Evolutionary conservation across 208 protist genomes (phyloP).

Genomic region (Trypanosoma avium): DNA sequence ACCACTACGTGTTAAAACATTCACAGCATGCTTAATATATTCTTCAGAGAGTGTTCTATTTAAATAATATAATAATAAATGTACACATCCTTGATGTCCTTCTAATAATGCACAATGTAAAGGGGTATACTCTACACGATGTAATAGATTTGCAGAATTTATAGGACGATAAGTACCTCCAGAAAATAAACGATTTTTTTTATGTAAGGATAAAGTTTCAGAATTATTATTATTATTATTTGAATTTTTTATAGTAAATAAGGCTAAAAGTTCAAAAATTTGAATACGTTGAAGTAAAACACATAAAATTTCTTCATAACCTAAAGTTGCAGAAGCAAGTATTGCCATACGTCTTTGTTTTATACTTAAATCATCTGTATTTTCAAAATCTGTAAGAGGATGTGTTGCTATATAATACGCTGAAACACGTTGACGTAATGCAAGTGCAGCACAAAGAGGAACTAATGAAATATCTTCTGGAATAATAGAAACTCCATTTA

Average conservation of each 20-base stretch:
- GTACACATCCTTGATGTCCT: slow-evolving; percentile 35
- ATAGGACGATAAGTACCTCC: neutral
- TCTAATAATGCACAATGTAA: slow-evolving; percentile 70
- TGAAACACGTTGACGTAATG: slow-evolving; percentile 47
- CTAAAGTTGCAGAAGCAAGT: slow-evolving; percentile 57
- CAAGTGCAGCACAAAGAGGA: slow-evolving; percentile 62
- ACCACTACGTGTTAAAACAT: slow-evolving; percentile 62
- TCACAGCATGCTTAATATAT: slow-evolving; percentile 39
- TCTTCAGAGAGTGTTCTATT: slow-evolving; percentile 15
- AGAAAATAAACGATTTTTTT: slow-evolving; percentile 10
- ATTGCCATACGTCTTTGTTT: slow-evolving; percentile 58
- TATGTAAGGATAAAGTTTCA: neutral
- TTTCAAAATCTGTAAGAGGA: slow-evolving; percentile 56
- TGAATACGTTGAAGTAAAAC: slow-evolving; percentile 71
- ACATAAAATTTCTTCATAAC: slow-evolving; percentile 66
- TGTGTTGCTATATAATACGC: slow-evolving; percentile 65
- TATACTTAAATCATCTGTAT: slow-evolving; percentile 19
- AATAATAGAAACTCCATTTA: slow-evolving; percentile 37
- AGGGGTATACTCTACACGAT: slow-evolving; percentile 58
- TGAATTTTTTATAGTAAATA: slow-evolving; percentile 42
- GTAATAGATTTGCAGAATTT: slow-evolving; percentile 15
- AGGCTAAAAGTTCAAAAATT: slow-evolving; percentile 54
- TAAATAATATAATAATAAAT: slow-evolving; percentile 30
- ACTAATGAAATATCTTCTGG: slow-evolving; percentile 50
- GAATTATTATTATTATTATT: neutral